These are phyloP conservation scores for Lanzia echinophila DNA, from an alignment of 2,329 filamentous ascomycete species.

Conservation along the genomic window DNA sequence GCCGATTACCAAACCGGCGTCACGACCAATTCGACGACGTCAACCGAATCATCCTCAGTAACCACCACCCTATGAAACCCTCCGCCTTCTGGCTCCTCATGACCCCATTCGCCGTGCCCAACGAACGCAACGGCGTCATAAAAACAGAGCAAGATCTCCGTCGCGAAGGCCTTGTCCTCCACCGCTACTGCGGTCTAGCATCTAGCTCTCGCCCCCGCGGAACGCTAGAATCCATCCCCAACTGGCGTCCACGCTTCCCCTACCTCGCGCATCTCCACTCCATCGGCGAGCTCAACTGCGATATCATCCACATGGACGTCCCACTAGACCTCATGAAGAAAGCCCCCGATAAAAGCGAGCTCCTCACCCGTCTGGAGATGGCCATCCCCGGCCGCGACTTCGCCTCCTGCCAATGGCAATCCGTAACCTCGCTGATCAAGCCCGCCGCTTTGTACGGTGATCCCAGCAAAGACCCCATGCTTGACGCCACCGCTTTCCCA, in stretches of 20 bases:
- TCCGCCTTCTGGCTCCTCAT: constrained; percentile 26
- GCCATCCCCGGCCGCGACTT: constrained; percentile 47
- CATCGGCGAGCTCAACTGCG: constrained; percentile 45
- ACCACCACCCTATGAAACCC: constrained; percentile 18
- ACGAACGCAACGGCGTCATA: constrained; percentile 15
- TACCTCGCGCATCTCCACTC: constrained; percentile 48
- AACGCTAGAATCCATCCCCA: constrained; percentile 45
- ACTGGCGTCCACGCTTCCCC: constrained; percentile 54
- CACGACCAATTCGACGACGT: constrained; percentile 17
- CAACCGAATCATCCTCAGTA: constrained; percentile 11
- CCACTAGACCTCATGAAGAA: constrained; percentile 52
- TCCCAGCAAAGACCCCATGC: constrained; percentile 31
- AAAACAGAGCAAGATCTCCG: constrained; percentile 20
- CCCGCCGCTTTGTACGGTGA: constrained; percentile 40
- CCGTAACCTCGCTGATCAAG: constrained; percentile 50
- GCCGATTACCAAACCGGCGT: constrained; percentile 21
- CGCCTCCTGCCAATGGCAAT: constrained; percentile 53
- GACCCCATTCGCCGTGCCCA: constrained; percentile 15
- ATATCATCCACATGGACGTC: constrained; percentile 56
- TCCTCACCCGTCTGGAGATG: constrained; percentile 54
- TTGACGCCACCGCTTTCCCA: constrained; percentile 12
- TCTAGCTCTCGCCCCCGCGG: constrained; percentile 14
- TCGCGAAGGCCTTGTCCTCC: constrained; percentile 16
- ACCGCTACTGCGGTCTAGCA: constrained; percentile 22
- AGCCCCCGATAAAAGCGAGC: constrained; percentile 53